Percentiles rank a stretch among this genome's conserved stretches.
Evolutionary conservation across 2,329 filamentous ascomycete genomes (phyloP).

Genomic region (Calonectria pteridis): DNA sequence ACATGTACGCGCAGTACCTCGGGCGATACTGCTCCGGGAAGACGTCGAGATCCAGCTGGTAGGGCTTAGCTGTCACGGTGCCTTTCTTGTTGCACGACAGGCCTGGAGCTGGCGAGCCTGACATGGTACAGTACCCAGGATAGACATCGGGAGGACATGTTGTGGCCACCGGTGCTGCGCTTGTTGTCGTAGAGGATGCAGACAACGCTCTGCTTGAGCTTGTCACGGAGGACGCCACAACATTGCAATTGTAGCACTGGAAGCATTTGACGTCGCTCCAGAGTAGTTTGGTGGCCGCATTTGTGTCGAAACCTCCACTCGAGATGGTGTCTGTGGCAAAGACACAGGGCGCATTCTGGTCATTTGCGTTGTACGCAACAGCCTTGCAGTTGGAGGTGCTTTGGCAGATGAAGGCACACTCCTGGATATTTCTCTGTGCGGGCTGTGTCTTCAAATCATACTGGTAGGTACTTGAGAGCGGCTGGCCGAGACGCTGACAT

Average conservation of each 20-base stretch:
- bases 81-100: background rate
- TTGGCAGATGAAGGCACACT: constrained; percentile 6
- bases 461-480: background rate
- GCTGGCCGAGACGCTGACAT: background rate
- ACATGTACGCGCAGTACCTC: background rate
- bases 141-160: background rate
- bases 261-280: background rate
- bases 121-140: background rate
- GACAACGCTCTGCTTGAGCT: background rate
- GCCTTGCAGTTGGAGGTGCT: constrained; percentile 1
- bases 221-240: background rate
- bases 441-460: background rate
- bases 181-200: background rate
- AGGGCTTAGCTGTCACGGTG: background rate
- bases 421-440: background rate
- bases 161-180: background rate
- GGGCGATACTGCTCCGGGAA: background rate
- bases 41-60: background rate
- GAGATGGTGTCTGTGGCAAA: background rate
- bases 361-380: background rate
- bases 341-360: background rate
- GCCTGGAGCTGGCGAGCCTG: background rate
- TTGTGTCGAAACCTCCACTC: background rate
- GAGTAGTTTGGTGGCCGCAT: background rate
- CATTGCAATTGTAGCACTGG: background rate